Percentiles rank a stretch among this genome's conserved stretches.
Conservation (phyloP, 495 filamentous ascomycete genomes). For the Margaritispora aquatica region DNA sequence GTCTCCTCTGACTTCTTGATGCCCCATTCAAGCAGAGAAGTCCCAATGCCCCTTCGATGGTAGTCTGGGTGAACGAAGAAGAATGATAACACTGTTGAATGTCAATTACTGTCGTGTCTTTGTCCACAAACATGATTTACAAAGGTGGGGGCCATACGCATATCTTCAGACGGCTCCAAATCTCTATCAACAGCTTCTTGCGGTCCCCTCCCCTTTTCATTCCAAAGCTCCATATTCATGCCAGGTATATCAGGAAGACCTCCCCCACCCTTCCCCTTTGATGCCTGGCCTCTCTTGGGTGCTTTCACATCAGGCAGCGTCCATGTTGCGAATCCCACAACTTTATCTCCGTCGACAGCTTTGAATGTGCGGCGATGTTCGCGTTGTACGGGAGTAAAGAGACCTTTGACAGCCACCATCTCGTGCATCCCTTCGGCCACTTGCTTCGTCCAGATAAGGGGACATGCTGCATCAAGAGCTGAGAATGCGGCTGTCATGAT, state of each 20-base stretch:
- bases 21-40: constrained; percentile 36
- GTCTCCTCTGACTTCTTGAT: constrained; percentile 33
- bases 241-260: constrained; percentile 2
- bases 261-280: not conserved
- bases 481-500: constrained; percentile 11
- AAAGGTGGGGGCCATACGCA: too few species aligned
- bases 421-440: not conserved
- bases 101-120: not conserved
- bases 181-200: not conserved
- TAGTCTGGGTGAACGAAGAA: constrained; percentile 30
- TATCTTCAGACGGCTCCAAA: constrained; percentile 1
- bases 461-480: constrained; percentile 1
- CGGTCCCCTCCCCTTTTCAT: not conserved
- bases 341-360: not conserved
- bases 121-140: too few species aligned
- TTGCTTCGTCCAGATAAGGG: constrained; percentile 5
- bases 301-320: not conserved
- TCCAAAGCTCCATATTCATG: constrained; percentile 7
- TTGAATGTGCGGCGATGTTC: constrained; percentile 1
- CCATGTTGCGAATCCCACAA: constrained; percentile 8
- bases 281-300: not conserved
- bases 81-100: not conserved
- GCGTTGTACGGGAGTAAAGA: constrained; percentile 8
- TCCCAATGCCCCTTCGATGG: constrained; percentile 32
- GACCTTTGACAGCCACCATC: not conserved